Percentiles rank a stretch among this genome's conserved stretches.
phyloP scores from a whole-genome alignment of 2,329 filamentous ascomycete genomes.

The Celoporthe dispersa region DNA sequence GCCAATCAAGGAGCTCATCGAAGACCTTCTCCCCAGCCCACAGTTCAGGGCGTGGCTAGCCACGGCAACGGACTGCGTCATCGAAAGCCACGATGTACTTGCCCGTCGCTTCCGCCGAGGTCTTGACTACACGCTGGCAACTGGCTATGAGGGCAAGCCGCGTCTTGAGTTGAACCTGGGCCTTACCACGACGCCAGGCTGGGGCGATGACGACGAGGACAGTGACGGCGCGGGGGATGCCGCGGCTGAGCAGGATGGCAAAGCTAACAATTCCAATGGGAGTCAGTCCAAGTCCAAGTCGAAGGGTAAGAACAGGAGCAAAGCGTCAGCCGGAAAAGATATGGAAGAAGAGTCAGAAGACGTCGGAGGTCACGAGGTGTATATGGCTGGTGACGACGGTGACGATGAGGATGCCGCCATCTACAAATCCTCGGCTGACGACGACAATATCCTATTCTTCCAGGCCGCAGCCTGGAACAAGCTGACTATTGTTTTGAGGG shows the following conservation, averaged over 20 bases:
- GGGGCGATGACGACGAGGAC: slow-evolving; percentile 73
- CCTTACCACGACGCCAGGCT: slow-evolving; percentile 82
- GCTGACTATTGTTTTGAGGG: slow-evolving; percentile 85
- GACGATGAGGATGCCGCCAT: slow-evolving; percentile 74
- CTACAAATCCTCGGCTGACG: slow-evolving; percentile 79
- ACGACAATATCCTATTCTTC: slow-evolving; percentile 70
- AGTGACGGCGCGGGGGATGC: slow-evolving; percentile 51
- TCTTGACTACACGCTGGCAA: slow-evolving; percentile 90
- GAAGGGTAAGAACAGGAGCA: slow-evolving; percentile 39
- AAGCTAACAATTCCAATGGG: slow-evolving; percentile 37
- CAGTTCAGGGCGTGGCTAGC: slow-evolving; percentile 91
- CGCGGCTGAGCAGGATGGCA: slow-evolving; percentile 41
- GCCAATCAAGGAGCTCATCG: slow-evolving; percentile 76
- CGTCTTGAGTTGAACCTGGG: slow-evolving; percentile 86
- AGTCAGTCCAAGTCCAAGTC: slow-evolving; percentile 40
- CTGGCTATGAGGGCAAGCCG: slow-evolving; percentile 76
- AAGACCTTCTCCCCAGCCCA: slow-evolving; percentile 80
- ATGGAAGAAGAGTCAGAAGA: slow-evolving; percentile 47
- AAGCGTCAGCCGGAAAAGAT: slow-evolving; percentile 34
- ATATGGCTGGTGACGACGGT: slow-evolving; percentile 88
- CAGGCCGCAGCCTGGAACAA: slow-evolving; percentile 80
- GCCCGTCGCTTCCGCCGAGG: slow-evolving; percentile 86
- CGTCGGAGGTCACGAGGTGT: slow-evolving; percentile 82
- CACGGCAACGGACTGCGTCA: slow-evolving; percentile 74
- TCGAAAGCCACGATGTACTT: slow-evolving; percentile 77